Percentiles rank a stretch among this genome's conserved stretches.
Conservation (phyloP, 164 flowering plant species). For the Liquidambar formosana region DNA sequence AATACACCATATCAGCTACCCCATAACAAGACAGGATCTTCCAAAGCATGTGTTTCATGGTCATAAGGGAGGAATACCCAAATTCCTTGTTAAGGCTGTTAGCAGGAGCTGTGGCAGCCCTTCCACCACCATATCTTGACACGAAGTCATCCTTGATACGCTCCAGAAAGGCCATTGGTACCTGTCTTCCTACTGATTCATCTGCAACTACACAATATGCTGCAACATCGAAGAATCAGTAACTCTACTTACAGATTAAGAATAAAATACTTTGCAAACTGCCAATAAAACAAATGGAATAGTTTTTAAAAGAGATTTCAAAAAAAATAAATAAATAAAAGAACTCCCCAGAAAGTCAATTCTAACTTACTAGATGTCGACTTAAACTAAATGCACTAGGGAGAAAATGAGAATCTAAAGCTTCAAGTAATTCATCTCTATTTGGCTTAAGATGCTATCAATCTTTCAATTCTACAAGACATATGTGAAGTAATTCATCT, state of each 20-base stretch:
- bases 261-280: not conserved
- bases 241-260: not conserved
- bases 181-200: constrained; percentile 33
- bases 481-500: too few species aligned
- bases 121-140: constrained; percentile 36
- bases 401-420: too few species aligned
- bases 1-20: not conserved
- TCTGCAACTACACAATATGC: constrained; percentile 40
- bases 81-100: constrained; percentile 42
- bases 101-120: constrained; percentile 37
- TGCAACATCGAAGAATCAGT: constrained; percentile 14
- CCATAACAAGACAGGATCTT: not conserved
- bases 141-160: constrained; percentile 41
- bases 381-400: too few species aligned
- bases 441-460: too few species aligned
- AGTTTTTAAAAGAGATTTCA: not conserved
- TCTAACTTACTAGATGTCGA: too few species aligned
- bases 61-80: constrained; percentile 25
- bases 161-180: constrained; percentile 39
- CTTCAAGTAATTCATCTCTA: too few species aligned
- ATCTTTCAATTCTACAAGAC: too few species aligned
- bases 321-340: not conserved
- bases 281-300: not conserved
- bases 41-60: not conserved
- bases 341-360: too few species aligned